Evolutionary conservation across 768 basidiomycete genomes (phyloP).

Genomic region (Thelephora aurantiotincta): DNA sequence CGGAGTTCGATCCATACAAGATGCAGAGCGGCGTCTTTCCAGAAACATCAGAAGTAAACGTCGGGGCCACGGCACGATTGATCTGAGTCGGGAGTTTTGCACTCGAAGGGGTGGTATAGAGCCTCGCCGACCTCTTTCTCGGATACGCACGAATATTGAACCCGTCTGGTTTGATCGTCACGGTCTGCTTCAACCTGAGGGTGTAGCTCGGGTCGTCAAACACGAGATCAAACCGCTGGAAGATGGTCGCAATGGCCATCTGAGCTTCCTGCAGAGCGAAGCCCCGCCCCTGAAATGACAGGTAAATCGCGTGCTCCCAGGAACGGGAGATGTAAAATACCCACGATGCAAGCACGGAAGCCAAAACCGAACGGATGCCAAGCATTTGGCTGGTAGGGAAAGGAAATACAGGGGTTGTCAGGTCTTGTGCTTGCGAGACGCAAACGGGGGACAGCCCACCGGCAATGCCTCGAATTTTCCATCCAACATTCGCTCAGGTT

Average conservation of each 20-base stretch:
- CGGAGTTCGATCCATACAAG: conserved; percentile 34
- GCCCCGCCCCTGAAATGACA: conserved; percentile 19
- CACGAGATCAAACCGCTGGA: conserved; percentile 32
- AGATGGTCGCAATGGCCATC: conserved; percentile 24
- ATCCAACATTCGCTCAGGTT: conserved; percentile 34
- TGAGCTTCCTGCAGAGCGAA: conserved; percentile 35
- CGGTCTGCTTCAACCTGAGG: conserved; percentile 27
- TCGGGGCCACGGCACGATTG: not conserved
- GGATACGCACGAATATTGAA: conserved; percentile 26
- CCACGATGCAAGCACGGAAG: conserved; percentile 14
- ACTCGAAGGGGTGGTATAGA: not conserved
- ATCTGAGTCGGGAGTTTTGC: not conserved
- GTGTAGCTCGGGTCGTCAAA: conserved; percentile 29
- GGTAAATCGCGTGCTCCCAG: not conserved
- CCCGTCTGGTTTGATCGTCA: conserved; percentile 32
- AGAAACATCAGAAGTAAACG: not conserved
- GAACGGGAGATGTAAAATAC: not conserved
- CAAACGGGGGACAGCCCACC: conserved; percentile 11
- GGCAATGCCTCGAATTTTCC: conserved; percentile 35
- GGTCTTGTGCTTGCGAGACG: not conserved
- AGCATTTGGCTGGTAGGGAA: conserved; percentile 20
- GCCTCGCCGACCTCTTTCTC: conserved; percentile 10
- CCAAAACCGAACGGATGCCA: conserved; percentile 27
- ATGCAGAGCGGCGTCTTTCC: conserved; percentile 18
- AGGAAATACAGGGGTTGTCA: not conserved